These are phyloP conservation scores for Ceratocystiopsis minuta DNA, from an alignment of 2,329 filamentous ascomycete species.

Conservation along the genomic window DNA sequence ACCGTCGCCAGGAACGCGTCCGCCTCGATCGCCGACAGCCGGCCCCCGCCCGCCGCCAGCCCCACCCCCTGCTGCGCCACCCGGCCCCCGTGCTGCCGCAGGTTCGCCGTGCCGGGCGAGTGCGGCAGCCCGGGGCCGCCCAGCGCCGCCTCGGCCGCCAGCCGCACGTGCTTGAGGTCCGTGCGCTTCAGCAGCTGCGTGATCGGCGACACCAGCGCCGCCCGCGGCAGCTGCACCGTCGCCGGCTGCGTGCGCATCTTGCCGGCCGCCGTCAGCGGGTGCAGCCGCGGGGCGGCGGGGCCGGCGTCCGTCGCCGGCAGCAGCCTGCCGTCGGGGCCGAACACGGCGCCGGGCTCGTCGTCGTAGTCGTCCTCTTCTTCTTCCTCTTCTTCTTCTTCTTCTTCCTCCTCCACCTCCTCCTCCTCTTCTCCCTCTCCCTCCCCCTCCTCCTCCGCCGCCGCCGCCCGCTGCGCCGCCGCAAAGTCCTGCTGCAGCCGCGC, in stretches of 20 bases:
- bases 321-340: background rate
- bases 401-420: conserved; percentile 18
- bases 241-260: conserved; percentile 55
- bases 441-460: conserved; percentile 17
- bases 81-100: conserved; percentile 19
- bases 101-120: conserved; percentile 52
- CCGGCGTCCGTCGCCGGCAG: no score
- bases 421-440: conserved; percentile 18
- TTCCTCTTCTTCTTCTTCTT: conserved; percentile 16
- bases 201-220: conserved; percentile 53
- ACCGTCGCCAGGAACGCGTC: conserved; percentile 54
- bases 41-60: conserved; percentile 42
- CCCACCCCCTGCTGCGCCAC: conserved; percentile 46
- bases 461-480: conserved; percentile 22
- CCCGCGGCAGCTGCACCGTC: conserved; percentile 57
- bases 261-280: conserved; percentile 58
- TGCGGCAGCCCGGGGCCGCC: conserved; percentile 61
- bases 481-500: conserved; percentile 40
- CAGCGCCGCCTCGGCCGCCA: conserved; percentile 55
- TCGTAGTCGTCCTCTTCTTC: conserved; percentile 12
- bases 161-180: conserved; percentile 55
- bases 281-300: conserved; percentile 27
- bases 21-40: conserved; percentile 58
- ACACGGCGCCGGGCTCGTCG: background rate
- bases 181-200: conserved; percentile 47